Evolutionary conservation across 345 rosid species (phyloP).

Genomic region (Aegle marmelos): DNA sequence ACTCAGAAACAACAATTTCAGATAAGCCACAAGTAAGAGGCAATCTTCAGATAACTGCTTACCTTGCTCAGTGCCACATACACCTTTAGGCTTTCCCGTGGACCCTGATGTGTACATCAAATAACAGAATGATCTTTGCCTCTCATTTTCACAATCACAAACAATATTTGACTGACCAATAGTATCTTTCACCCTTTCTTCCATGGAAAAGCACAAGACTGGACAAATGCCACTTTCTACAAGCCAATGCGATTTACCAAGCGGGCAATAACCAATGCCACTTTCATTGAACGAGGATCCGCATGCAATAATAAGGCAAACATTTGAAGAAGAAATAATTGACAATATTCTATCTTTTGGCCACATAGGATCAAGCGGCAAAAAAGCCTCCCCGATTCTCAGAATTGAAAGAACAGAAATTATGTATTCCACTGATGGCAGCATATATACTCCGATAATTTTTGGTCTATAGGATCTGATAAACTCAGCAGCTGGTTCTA

Average conservation of each 20-base stretch:
- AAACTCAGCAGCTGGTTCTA: conserved; percentile 9
- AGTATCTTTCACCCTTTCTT: conserved; percentile 27
- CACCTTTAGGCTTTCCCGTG: conserved; percentile 87
- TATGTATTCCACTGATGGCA: conserved; percentile 80
- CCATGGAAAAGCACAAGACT: conserved; percentile 49
- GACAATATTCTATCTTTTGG: conserved; percentile 74
- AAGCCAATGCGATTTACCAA: conserved; percentile 48
- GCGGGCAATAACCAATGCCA: conserved; percentile 22
- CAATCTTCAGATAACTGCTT: background rate
- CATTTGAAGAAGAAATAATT: conserved; percentile 45
- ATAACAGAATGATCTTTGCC: conserved; percentile 64
- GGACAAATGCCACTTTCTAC: conserved; percentile 35
- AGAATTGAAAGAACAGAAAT: conserved; percentile 72
- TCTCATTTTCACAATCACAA: conserved; percentile 58
- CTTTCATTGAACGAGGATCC: conserved; percentile 40
- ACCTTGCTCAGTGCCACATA: conserved; percentile 93
- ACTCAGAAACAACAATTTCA: background rate
- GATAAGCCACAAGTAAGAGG: background rate
- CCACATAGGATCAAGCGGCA: conserved; percentile 87
- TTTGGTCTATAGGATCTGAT: conserved; percentile 42
- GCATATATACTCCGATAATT: conserved; percentile 64
- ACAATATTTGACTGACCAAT: conserved; percentile 12
- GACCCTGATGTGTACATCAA: conserved; percentile 95
- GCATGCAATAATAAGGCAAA: conserved; percentile 49
- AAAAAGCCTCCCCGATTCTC: conserved; percentile 81